Base-by-base conservation (phyloP, 805 yeast genomes). In the Wickerhamiella cacticola region DNA sequence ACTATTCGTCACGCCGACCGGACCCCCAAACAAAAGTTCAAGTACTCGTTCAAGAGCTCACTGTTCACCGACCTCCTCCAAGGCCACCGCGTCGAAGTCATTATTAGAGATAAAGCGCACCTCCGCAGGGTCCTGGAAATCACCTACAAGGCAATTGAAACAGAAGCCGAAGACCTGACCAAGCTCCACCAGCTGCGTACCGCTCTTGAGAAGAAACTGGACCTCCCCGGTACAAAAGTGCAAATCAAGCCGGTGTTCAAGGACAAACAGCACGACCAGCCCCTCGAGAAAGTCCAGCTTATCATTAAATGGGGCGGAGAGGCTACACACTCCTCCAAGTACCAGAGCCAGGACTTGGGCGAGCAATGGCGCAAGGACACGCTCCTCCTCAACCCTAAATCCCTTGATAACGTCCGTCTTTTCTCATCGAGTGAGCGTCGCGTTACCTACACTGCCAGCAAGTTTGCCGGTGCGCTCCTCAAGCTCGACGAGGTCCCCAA, bases 261-360 rank as follows among this genome's bases (percentile, higher is more conserved):
- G 50, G 56, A 55, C 47, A 55, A 56, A 53, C 58, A 55, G 73
- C 74, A 56, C 67, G 70, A 12, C 13, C 62, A 56, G 10, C 78
- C 80, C 28, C 92, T 92, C 18, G 96, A 89, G 55, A 92, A 92
- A 62, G 96, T 89, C 21, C 98, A 92, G 64, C 79, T 92, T 53
- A 94, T 92, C 52, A 70, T 92, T 57, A 92, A 92, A 63, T 92
- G 98, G 98, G 98, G 98, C 57, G 99, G 99, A 53, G 99, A 92
- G 64, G 96, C 98, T 5, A 92, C 99, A 1, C 99, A 92, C 63
- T 87, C 96, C 9, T 96, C 97, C 1, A 76, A 80, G 53, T 83
- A 86, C 62, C 99, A 92, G 67, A 94, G 96, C 1, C 75, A 80
- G 24, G 99, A 92, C 64, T 76, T 92, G 16, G 99, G 98, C 46